phyloP scores from a whole-genome alignment of 192 early-diverging fungal species.

The Dimargaris cristalligena region DNA sequence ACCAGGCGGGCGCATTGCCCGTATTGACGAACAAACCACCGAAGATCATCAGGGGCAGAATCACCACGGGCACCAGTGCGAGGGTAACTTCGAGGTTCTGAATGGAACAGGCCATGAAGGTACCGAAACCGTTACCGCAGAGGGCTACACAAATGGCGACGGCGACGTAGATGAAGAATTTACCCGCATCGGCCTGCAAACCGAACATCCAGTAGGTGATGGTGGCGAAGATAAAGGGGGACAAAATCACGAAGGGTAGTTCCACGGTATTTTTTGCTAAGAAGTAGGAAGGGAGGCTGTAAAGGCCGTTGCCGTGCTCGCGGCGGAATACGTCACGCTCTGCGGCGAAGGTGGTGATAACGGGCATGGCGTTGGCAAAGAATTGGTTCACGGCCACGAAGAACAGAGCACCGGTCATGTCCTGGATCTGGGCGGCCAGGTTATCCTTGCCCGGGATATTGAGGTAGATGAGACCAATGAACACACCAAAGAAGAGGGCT shows the following conservation, averaged over 20 bases:
- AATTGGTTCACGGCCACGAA: conserved; percentile 28
- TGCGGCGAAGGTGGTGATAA: conserved; percentile 30
- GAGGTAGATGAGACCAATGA: conserved; percentile 36
- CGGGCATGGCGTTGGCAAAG: conserved; percentile 24
- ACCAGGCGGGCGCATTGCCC: conserved; percentile 32
- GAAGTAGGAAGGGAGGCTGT: conserved; percentile 35
- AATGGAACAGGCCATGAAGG: conserved; percentile 31
- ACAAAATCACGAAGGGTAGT: conserved; percentile 30
- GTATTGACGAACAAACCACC: conserved; percentile 42
- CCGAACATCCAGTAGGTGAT: conserved; percentile 41
- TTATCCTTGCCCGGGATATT: conserved; percentile 22
- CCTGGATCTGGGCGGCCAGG: conserved; percentile 22
- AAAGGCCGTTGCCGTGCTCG: conserved; percentile 37
- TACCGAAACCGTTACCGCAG: conserved; percentile 34
- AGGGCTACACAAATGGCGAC: conserved; percentile 20
- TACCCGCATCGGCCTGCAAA: conserved; percentile 19
- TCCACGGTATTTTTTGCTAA: conserved; percentile 35
- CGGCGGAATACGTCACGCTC: conserved; percentile 38
- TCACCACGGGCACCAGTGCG: conserved; percentile 24
- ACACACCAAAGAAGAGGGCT: conserved; percentile 24
- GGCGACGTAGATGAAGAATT: conserved; percentile 25
- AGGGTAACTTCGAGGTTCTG: conserved; percentile 26
- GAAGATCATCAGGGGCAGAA: conserved; percentile 37
- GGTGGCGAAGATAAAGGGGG: conserved; percentile 24
- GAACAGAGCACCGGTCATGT: conserved; percentile 35